Conservation (phyloP, 768 basidiomycete species). For the Suillus occidentalis region DNA sequence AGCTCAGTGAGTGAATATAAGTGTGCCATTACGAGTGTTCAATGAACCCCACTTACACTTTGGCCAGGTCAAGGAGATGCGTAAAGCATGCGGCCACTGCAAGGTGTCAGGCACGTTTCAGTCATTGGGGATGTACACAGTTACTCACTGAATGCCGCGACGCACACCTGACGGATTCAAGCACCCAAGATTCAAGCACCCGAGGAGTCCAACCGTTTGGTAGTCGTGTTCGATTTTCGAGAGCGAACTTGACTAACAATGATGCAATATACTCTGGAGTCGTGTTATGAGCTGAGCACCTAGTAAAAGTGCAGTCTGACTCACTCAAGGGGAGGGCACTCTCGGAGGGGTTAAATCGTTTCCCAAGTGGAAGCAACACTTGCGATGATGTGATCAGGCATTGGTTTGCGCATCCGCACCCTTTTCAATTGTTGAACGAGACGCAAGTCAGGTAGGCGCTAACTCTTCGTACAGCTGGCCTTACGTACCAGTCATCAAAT, state of each 20-base stretch:
- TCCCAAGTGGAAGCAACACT: constrained; percentile 70
- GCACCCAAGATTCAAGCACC: constrained; percentile 55
- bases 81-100: constrained; percentile 80
- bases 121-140: background rate
- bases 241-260: constrained; percentile 71
- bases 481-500: constrained; percentile 70
- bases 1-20: background rate
- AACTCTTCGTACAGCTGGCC: background rate
- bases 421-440: constrained; percentile 50
- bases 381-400: constrained; percentile 64
- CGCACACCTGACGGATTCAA: constrained; percentile 38
- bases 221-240: constrained; percentile 56
- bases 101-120: constrained; percentile 10
- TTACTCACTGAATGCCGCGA: constrained; percentile 61
- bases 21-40: constrained; percentile 5
- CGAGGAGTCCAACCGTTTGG: constrained; percentile 82
- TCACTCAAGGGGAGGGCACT: constrained; percentile 85
- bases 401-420: constrained; percentile 52
- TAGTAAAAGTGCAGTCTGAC: constrained; percentile 25
- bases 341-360: constrained; percentile 89
- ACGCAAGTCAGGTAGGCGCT: constrained; percentile 2
- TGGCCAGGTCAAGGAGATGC: constrained; percentile 82
- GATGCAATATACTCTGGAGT: constrained; percentile 69
- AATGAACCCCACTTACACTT: constrained; percentile 56
- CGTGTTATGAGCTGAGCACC: background rate